Conservation (phyloP, 305 asterid species). For the Vinca major region DNA sequence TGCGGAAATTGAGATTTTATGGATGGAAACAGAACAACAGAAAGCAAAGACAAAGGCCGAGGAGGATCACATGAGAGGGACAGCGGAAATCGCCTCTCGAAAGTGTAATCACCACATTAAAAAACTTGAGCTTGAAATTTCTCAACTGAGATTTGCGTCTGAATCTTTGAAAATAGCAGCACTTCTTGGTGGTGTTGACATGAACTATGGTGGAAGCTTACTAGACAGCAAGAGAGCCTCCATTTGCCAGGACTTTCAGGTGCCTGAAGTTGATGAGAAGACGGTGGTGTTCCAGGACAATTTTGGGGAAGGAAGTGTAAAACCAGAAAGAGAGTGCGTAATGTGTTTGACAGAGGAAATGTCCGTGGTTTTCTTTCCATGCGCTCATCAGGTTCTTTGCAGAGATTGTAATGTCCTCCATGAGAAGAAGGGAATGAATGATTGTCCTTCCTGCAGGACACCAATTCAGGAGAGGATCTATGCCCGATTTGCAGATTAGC, state of each 20-base stretch:
- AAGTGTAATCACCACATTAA: constrained; percentile 31
- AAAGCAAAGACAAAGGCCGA: constrained; percentile 24
- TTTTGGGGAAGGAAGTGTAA: constrained; percentile 24
- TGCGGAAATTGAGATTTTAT: constrained; percentile 21
- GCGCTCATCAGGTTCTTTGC: constrained; percentile 77
- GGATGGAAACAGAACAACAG: constrained; percentile 30
- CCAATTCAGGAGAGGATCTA: constrained; percentile 39
- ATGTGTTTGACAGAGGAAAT: constrained; percentile 70
- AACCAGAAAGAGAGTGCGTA: constrained; percentile 67
- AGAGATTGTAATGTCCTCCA: constrained; percentile 36
- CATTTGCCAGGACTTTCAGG: constrained; percentile 14
- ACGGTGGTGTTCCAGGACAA: constrained; percentile 34
- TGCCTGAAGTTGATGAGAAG: constrained; percentile 28
- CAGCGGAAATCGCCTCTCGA: constrained; percentile 25
- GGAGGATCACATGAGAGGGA: constrained; percentile 32
- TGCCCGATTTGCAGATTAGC: constrained; percentile 20
- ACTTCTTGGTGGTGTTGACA: constrained; percentile 31
- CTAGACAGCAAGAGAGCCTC: constrained; percentile 11
- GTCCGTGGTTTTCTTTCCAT: constrained; percentile 65
- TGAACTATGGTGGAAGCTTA: constrained; percentile 19
- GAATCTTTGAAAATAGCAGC: constrained; percentile 43
- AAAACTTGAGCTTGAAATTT: constrained; percentile 38
- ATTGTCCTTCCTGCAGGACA: constrained; percentile 81
- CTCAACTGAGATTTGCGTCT: constrained; percentile 36
- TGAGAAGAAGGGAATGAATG: constrained; percentile 52